Percentiles rank a stretch among this genome's conserved stretches.
These are phyloP conservation scores for Boletus bicolor DNA, from an alignment of 768 basidiomycete genomes.

Conservation along the genomic window DNA sequence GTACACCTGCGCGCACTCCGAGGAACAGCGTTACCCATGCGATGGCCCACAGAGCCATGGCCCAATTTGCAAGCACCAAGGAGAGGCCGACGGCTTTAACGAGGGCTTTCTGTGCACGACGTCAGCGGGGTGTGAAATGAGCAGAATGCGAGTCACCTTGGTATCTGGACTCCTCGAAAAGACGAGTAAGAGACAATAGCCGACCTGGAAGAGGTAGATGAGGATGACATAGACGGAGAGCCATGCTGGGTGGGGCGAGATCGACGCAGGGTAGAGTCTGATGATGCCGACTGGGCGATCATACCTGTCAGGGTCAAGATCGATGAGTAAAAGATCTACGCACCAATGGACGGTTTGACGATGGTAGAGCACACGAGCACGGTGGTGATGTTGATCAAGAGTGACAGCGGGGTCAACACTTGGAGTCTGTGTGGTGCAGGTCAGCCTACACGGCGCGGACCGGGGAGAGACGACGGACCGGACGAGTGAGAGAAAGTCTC, in stretches of 20 bases:
- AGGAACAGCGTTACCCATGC: constrained; percentile 49
- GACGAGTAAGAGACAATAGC: constrained; percentile 79
- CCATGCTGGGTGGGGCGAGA: constrained; percentile 61
- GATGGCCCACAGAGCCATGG: constrained; percentile 78
- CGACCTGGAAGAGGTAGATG: constrained; percentile 67
- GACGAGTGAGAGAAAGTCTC: constrained; percentile 64
- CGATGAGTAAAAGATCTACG: constrained; percentile 1
- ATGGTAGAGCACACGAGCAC: constrained; percentile 67
- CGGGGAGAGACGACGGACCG: constrained; percentile 33
- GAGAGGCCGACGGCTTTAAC: constrained; percentile 78
- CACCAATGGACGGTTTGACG: constrained; percentile 61
- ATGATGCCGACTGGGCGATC: constrained; percentile 44
- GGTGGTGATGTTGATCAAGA: constrained; percentile 76
- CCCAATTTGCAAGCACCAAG: constrained; percentile 74
- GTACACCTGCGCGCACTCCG: accelerated
- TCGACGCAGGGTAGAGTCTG: constrained; percentile 57
- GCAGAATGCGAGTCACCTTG: constrained; percentile 44
- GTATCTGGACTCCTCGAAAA: constrained; percentile 72
- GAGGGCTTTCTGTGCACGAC: constrained; percentile 49
- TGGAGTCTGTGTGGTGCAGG: constrained; percentile 51
- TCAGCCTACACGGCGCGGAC: neutral
- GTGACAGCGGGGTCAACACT: constrained; percentile 80
- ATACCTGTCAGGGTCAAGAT: neutral
- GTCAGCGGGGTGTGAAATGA: neutral
- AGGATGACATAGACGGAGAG: constrained; percentile 59